These are phyloP conservation scores for Lodderomyces metapsilosis DNA, from an alignment of 1,139 yeast genomes.

Conservation along the genomic window DNA sequence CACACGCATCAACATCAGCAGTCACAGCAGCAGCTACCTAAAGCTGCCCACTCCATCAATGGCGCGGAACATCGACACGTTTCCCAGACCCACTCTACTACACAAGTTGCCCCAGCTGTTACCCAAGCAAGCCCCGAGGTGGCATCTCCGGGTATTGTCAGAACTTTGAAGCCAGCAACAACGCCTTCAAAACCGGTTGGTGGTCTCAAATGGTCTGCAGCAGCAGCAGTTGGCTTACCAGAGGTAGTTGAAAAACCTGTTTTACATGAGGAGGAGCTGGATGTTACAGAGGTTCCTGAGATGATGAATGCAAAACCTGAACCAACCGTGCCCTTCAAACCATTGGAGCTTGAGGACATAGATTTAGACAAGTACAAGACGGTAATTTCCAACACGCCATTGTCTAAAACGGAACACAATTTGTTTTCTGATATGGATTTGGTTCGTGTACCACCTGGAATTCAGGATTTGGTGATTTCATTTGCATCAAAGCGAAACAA, in stretches of 20 bases:
- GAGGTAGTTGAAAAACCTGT: constrained; percentile 7
- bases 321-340: constrained; percentile 4
- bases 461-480: constrained; percentile 61
- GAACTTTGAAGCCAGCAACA: constrained; percentile 65
- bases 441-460: constrained; percentile 64
- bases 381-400: constrained; percentile 31
- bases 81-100: not conserved
- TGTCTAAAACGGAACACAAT: constrained; percentile 32
- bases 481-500: constrained; percentile 42
- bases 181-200: constrained; percentile 65
- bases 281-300: constrained; percentile 3
- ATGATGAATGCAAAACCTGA: constrained; percentile 1
- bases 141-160: constrained; percentile 33
- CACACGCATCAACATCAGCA: constrained; percentile 5
- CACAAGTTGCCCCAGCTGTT: constrained; percentile 2
- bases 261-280: constrained; percentile 3
- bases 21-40: constrained; percentile 3
- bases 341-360: constrained; percentile 9
- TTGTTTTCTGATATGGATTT: constrained; percentile 42
- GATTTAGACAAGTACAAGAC: constrained; percentile 15
- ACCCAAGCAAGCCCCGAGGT: constrained; percentile 20
- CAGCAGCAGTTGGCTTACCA: constrained; percentile 44
- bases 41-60: not conserved
- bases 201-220: constrained; percentile 68
- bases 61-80: constrained; percentile 1